These are phyloP conservation scores for Tricholoma sp. DNA, from an alignment of 768 basidiomycete species.

Conservation along the genomic window DNA sequence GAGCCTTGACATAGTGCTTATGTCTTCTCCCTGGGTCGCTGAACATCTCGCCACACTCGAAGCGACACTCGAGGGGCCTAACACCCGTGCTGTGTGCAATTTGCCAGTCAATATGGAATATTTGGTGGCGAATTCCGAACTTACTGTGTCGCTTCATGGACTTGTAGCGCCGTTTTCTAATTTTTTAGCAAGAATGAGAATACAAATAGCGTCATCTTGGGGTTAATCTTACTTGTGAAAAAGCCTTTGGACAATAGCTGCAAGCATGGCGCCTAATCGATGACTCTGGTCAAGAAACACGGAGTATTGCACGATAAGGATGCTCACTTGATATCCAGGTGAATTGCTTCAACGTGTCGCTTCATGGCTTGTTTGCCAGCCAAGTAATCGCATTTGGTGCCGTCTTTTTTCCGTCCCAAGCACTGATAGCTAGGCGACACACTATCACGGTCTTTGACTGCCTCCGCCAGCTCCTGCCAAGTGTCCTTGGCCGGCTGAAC, in stretches of 20 bases:
- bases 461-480: constrained; percentile 9
- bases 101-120: not conserved
- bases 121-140: not conserved
- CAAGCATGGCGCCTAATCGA: constrained; percentile 13
- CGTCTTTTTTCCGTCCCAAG: constrained; percentile 4
- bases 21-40: constrained; percentile 20
- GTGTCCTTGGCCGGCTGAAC: not conserved
- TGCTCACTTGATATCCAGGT: constrained; percentile 15
- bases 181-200: not conserved
- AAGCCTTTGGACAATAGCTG: constrained; percentile 10
- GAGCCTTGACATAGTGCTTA: constrained; percentile 15
- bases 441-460: not conserved
- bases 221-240: constrained; percentile 12
- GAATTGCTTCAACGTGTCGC: constrained; percentile 19
- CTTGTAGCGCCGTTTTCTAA: constrained; percentile 18
- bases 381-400: constrained; percentile 7
- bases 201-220: not conserved
- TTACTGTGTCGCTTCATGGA: constrained; percentile 19
- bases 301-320: not conserved
- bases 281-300: not conserved
- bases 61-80: constrained; percentile 11
- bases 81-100: constrained; percentile 13
- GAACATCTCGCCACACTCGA: constrained; percentile 12
- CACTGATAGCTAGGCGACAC: constrained; percentile 8
- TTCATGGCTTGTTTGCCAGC: constrained; percentile 20